Conservation (phyloP, 129 eudicot genomes). For the Helichrysum umbraculigerum region DNA sequence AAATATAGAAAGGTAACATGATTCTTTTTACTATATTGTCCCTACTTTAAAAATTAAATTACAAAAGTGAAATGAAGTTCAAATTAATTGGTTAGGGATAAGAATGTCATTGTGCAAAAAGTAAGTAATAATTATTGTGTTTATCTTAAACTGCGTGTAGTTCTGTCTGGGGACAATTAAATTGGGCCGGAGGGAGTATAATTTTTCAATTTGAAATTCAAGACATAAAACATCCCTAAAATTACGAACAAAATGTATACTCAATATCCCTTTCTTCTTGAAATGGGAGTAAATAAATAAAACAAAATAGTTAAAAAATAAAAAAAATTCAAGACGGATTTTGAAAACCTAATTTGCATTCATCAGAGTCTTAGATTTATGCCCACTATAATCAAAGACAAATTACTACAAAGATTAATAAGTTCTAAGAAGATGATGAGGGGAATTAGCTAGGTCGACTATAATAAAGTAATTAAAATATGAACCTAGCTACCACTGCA, state of each 20-base stretch:
- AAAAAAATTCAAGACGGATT: not conserved
- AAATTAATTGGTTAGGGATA: too few species aligned
- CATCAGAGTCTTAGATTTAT: slow-evolving; percentile 29
- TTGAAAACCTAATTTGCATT: slow-evolving; percentile 30
- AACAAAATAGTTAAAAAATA: not conserved
- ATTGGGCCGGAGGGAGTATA: too few species aligned
- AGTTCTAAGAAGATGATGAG: slow-evolving; percentile 30
- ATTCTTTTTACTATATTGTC: too few species aligned
- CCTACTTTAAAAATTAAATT: too few species aligned
- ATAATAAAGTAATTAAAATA: not conserved
- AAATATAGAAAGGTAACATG: too few species aligned
- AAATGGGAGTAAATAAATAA: not conserved
- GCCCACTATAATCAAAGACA: slow-evolving; percentile 26
- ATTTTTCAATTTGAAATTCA: not conserved
- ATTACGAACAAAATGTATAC: not conserved
- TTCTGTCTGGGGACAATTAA: too few species aligned
- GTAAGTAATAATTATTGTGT: too few species aligned
- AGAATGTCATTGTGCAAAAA: too few species aligned
- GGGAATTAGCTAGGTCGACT: slow-evolving; percentile 16
- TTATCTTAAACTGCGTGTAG: too few species aligned
- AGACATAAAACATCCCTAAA: slow-evolving; percentile 5
- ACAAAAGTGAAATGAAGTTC: too few species aligned
- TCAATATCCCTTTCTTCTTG: slow-evolving; percentile 7
- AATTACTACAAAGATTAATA: not conserved
- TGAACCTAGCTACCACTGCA: not conserved